Evolutionary conservation across 352 stramenopile genomes (phyloP), one percentile per base, ranked within the genome.

Genomic region (Pythium scleroteichum): DNA sequence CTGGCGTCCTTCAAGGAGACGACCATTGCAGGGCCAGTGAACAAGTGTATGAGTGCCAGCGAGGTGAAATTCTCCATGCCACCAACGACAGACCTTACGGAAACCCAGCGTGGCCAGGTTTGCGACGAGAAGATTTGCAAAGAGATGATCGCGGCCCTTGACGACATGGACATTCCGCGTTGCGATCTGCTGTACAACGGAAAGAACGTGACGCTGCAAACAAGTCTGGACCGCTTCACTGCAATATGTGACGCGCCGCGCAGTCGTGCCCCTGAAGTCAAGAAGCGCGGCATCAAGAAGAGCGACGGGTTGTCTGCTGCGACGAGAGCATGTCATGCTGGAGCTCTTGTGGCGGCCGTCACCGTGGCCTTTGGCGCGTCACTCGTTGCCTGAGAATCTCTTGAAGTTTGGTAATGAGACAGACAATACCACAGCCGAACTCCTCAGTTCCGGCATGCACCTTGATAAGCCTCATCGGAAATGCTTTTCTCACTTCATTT

Each of bases 181-280:
- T 90, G 80, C 46, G 80, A 87, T 1, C 48, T 72, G 8, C 10
- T 69, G 2, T 78, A 83, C 49, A 64, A 78, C 55, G 64, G 73
- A 20, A 70, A 68, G 48, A 87, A 87, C 52, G 59, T 82, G 57
- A 86, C 76, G 55, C 60, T 88, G 35, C 75, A 83, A 62, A 41
- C 44, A 41, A 77, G 68, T 27, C 40, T 85, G n/a, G 71, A 87
- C 47, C 61, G 56, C 42, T 82, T 87, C 20, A 68, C 78, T 32
- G 51, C 75, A 4, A 52, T 70, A 2, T 84, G 77, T 53, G 78
- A 87, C 38, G 64, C 45, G 16, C 50, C 56, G 17, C 47, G 52
- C 24, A 83, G 56, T 10, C 48, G 59, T 10, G 47, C 72, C 46
- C 75, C 73, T 3, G 54, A 70, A 35, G 73, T 78, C 12, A 84